Percentiles rank a stretch among this genome's conserved stretches.
Conservation (phyloP, 352 stramenopile genomes). For the Blastocystis sp. region DNA sequence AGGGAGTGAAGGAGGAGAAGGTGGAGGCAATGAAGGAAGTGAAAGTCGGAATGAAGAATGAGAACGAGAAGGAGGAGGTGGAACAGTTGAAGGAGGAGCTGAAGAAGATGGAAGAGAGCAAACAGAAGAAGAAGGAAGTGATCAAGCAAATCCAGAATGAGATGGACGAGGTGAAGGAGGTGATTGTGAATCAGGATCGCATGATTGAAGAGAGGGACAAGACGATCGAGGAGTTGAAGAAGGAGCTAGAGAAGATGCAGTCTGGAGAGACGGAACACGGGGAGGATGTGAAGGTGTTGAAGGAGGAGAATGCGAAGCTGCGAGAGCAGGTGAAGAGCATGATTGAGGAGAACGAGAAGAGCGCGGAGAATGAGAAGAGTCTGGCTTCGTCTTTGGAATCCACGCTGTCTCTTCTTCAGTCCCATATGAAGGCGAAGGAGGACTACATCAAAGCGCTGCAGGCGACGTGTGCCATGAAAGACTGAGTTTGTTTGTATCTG, state of each 20-base stretch:
- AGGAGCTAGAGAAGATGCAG: not conserved
- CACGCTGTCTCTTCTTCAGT: not conserved
- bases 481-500: not conserved
- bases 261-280: not conserved
- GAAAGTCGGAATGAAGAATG: not conserved
- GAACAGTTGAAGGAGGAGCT: not conserved
- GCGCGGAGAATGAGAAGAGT: not conserved
- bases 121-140: not conserved
- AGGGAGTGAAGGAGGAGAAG: not conserved
- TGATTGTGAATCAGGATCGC: not conserved
- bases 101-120: not conserved
- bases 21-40: not conserved
- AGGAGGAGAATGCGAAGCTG: conserved; percentile 20
- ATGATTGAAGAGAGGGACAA: not conserved
- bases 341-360: conserved; percentile 2
- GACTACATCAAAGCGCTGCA: not conserved
- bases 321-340: not conserved
- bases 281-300: not conserved
- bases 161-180: conserved; percentile 13
- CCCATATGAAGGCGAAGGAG: not conserved
- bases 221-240: not conserved
- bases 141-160: not conserved
- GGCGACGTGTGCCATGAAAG: not conserved
- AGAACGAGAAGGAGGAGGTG: not conserved
- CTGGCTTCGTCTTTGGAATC: not conserved